Evolutionary conservation across 768 basidiomycete genomes (phyloP).

Genomic region (Plicaturopsis crispa): DNA sequence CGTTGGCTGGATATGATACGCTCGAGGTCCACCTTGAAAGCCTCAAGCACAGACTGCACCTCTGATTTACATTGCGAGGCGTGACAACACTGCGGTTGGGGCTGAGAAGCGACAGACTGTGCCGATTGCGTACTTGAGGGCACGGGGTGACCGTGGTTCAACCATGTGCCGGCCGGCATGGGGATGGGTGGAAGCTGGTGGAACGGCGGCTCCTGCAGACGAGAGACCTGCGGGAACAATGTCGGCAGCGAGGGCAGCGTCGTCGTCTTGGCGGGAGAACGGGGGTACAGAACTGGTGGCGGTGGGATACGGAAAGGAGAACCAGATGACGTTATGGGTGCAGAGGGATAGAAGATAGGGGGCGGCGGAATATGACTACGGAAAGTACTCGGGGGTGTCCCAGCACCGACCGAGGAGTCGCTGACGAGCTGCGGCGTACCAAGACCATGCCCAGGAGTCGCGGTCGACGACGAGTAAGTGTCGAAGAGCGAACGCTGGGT

Average conservation of each 20-base stretch:
- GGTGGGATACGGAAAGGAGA: no score
- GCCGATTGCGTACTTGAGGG: no score
- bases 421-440: no score
- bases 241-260: conserved; percentile 6
- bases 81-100: conserved; percentile 42
- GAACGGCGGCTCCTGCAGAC: conserved; percentile 14
- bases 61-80: conserved; percentile 40
- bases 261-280: no score
- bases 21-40: conserved; percentile 51
- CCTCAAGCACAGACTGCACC: conserved; percentile 34
- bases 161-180: conserved; percentile 7
- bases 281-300: no score
- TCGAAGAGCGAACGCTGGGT: no score
- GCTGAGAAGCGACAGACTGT: no score
- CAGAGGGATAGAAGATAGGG: conserved; percentile 24
- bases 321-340: conserved; percentile 8
- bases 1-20: conserved; percentile 31
- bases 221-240: conserved; percentile 9
- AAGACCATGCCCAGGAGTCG: no score
- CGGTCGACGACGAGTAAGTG: background rate
- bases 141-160: no score
- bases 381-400: conserved; percentile 20
- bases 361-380: conserved; percentile 22
- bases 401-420: no score
- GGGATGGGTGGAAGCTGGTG: conserved; percentile 11